Percentiles rank a stretch among this genome's conserved stretches.
phyloP scores from a whole-genome alignment of 495 filamentous ascomycete species.

The Glonium stellatum region DNA sequence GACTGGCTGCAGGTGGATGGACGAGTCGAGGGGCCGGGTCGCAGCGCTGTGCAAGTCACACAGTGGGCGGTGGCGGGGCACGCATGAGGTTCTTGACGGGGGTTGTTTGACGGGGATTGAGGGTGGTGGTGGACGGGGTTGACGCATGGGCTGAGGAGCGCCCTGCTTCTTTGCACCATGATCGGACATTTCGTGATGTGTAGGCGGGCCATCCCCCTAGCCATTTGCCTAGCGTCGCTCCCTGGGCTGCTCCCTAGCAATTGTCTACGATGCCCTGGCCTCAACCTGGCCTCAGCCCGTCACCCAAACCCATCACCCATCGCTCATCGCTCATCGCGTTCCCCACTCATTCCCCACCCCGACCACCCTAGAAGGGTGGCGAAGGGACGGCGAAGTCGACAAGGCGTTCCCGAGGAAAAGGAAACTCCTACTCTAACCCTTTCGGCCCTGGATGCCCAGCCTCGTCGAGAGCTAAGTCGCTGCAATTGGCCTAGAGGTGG shows the following conservation, averaged over 20 bases:
- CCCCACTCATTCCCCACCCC: no score
- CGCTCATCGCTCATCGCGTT: no score
- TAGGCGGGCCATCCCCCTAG: no score
- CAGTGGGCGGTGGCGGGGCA: background rate
- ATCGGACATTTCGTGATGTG: conserved; percentile 1
- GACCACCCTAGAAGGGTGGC: background rate
- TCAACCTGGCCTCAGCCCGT: no score
- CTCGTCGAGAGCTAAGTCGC: background rate
- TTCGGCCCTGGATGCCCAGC: background rate
- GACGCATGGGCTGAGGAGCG: background rate
- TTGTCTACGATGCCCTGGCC: no score
- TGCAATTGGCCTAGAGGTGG: background rate
- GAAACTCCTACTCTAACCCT: conserved; percentile 6
- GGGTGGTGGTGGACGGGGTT: no score
- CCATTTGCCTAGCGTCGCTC: no score
- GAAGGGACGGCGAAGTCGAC: background rate
- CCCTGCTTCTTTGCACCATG: background rate
- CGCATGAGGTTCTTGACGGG: background rate
- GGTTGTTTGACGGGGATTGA: no score
- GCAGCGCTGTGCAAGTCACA: background rate
- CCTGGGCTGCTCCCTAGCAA: no score
- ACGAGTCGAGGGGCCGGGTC: background rate
- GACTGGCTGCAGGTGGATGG: background rate
- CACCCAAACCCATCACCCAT: no score
- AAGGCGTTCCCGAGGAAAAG: conserved; percentile 15